phyloP scores from a whole-genome alignment of 257 asterid species.

The Penstemon barbatus region DNA sequence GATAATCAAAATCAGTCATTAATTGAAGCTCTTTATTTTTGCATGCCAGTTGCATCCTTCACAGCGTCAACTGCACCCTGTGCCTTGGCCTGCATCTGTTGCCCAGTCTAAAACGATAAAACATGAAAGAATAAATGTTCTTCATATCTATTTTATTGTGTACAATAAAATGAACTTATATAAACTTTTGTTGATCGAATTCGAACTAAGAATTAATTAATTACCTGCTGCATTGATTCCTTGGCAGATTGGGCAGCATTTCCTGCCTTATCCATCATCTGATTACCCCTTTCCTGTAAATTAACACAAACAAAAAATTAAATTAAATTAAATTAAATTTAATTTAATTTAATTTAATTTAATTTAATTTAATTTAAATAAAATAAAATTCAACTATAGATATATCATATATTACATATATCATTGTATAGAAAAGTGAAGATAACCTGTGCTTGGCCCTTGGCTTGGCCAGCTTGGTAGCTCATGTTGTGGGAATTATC shows the following conservation, averaged over 20 bases:
- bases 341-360: too few species aligned
- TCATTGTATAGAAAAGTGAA: too few species aligned
- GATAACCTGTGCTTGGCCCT: constrained; percentile 55
- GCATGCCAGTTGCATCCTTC: constrained; percentile 43
- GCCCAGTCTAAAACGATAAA: constrained; percentile 34
- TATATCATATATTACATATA: too few species aligned
- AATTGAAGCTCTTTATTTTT: constrained; percentile 28
- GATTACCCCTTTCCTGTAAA: constrained; percentile 51
- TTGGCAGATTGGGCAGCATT: constrained; percentile 55
- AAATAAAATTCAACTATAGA: too few species aligned
- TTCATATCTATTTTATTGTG: too few species aligned
- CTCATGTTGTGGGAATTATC: constrained; percentile 47
- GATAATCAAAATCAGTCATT: too few species aligned
- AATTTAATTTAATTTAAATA: too few species aligned
- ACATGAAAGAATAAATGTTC: too few species aligned
- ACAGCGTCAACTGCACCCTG: constrained; percentile 45
- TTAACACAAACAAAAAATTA: too few species aligned
- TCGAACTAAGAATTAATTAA: background rate
- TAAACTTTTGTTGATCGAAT: too few species aligned
- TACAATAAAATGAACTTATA: too few species aligned
- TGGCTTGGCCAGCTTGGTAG: constrained; percentile 61
- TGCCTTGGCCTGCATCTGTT: constrained; percentile 42
- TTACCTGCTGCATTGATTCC: constrained; percentile 50
- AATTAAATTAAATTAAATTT: too few species aligned
- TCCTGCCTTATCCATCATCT: constrained; percentile 50